Base-by-base conservation (phyloP, 352 stramenopile genomes). In the Phytophthora pseudosyringae region DNA sequence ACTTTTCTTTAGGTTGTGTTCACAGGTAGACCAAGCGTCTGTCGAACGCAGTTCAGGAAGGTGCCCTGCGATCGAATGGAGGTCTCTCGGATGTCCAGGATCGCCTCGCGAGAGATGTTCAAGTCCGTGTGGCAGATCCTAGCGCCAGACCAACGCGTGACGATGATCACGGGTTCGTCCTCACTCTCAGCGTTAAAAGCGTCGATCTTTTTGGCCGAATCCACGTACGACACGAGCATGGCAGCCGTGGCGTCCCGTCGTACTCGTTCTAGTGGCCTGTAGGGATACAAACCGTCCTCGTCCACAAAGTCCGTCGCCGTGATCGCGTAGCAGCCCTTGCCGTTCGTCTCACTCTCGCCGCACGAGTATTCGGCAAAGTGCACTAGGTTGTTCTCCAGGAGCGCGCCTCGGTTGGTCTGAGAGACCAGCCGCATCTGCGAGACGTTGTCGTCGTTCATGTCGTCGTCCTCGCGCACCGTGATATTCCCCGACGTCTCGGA, bases 391-490 rank as follows among this genome's bases (percentile, higher is more conserved):
- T 68, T 78, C 39, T 71, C 73, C 1, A 82, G 29, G 4, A 77
- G 45, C 4, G 69, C 53, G 1, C 69, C 75, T 38, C 64, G 43
- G 2, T 50, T 55, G 1, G 67, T 80, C 7, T 65, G 63, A 10
- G 76, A 78, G 13, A 84, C 75, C 2, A 87, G 68, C 3, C 78
- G 70, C 56, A 78, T 71, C 63, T 87, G 75, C 16, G 72, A 73
- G 13, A 81, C 51, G 32, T 55, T 67, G 26, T 71, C 60, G 32
- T 81, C 73, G 25, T 71, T 67, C 28, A 71, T 76, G 63, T 90
- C 81, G 60, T 88, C 81, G 45, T 90, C 80, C 49, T 90, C 81
- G 8, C 81, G 81, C 55, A 88, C 81, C 15, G 78, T 90, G 38
- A 90, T 87, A 48, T 86, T 75, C 11, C 80, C 81, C 0, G 82